Conservation (phyloP, 2,329 filamentous ascomycete genomes). For the Pseudohalonectria lignicola region DNA sequence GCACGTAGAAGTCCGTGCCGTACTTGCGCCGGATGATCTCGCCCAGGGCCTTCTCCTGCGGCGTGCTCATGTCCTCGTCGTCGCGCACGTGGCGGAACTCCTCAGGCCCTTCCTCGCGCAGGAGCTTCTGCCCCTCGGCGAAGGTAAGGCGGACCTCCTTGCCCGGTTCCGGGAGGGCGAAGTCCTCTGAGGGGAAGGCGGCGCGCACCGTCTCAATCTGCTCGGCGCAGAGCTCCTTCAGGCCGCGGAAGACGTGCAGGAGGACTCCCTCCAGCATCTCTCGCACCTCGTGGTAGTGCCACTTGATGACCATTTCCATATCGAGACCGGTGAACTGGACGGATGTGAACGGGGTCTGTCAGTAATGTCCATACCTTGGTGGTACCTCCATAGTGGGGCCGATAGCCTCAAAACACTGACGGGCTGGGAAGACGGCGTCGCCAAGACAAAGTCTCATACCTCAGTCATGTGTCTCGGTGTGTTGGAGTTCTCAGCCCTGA, state of each 20-base stretch:
- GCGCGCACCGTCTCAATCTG: conserved; percentile 63
- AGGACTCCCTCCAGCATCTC: conserved; percentile 63
- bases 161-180: conserved; percentile 63
- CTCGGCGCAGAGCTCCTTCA: conserved; percentile 53
- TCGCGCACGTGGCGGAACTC: conserved; percentile 60
- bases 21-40: conserved; percentile 79
- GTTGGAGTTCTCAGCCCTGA: conserved; percentile 78
- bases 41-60: conserved; percentile 82
- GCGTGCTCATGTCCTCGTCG: conserved; percentile 69
- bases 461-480: conserved; percentile 79
- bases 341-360: too few relatives aligned
- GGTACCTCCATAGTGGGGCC: too few relatives aligned
- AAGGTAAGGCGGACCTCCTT: conserved; percentile 71
- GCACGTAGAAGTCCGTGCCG: conserved; percentile 89
- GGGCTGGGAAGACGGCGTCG: too few relatives aligned
- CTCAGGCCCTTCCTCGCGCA: conserved; percentile 60
- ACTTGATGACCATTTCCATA: conserved; percentile 80
- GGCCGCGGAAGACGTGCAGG: conserved; percentile 68
- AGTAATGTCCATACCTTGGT: too few relatives aligned
- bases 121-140: conserved; percentile 64
- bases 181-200: conserved; percentile 67
- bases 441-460: too few relatives aligned
- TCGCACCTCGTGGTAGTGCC: conserved; percentile 67
- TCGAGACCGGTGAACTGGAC: conserved; percentile 69
- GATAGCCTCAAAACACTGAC: too few relatives aligned